Conservation (phyloP, 768 basidiomycete genomes). For the Megacollybia marginata region DNA sequence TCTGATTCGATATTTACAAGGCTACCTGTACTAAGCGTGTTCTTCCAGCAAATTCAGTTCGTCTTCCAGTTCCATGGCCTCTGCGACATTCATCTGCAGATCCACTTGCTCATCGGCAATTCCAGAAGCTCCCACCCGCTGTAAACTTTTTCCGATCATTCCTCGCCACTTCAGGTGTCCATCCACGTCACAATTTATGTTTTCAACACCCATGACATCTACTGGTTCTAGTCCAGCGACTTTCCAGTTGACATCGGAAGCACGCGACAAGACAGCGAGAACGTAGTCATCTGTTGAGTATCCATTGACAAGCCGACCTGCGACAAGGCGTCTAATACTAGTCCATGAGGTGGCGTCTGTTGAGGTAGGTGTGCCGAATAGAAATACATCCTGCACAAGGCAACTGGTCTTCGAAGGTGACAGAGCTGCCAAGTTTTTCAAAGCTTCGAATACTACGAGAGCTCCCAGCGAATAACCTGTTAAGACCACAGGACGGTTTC, state of each 20-base stretch:
- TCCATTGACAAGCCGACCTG: constrained; percentile 48
- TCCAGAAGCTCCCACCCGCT: constrained; percentile 30
- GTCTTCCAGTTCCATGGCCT: constrained; percentile 3
- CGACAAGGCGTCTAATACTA: constrained; percentile 37
- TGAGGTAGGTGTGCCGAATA: constrained; percentile 44
- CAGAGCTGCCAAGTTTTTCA: constrained; percentile 38
- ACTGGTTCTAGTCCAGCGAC: constrained; percentile 45
- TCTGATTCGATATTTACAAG: too few relatives aligned
- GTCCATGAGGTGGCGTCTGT: constrained; percentile 35
- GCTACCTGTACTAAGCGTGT: not conserved
- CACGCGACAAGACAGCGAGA: constrained; percentile 42
- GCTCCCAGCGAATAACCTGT: constrained; percentile 53
- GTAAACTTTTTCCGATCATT: constrained; percentile 39
- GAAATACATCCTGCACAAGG: constrained; percentile 46
- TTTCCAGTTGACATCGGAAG: constrained; percentile 37
- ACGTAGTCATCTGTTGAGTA: constrained; percentile 47
- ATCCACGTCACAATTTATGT: constrained; percentile 39
- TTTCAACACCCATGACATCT: constrained; percentile 44
- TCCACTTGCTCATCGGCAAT: constrained; percentile 28
- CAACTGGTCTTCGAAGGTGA: constrained; percentile 36
- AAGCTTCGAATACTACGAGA: constrained; percentile 49
- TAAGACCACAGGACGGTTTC: constrained; percentile 46
- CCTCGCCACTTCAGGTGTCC: constrained; percentile 45
- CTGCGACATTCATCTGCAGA: constrained; percentile 21
- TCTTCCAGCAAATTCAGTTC: not conserved